These are phyloP conservation scores for Phlebiopsis gigantea DNA, from an alignment of 768 basidiomycete genomes.

Conservation along the genomic window DNA sequence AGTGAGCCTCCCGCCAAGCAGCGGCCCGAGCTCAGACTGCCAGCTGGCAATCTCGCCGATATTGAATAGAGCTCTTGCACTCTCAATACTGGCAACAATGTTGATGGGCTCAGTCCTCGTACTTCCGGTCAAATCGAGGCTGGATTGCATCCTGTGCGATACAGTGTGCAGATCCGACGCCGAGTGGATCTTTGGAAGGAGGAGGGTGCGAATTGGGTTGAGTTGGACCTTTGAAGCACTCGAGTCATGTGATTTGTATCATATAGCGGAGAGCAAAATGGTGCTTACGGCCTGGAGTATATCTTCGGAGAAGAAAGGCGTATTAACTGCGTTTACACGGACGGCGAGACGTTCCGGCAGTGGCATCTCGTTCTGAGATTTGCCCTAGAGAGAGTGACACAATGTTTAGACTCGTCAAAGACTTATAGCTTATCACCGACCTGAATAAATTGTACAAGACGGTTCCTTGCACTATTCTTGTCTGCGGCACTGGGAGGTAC, in stretches of 20 bases:
- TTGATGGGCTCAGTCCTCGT: conserved; percentile 33
- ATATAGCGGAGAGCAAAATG: neutral
- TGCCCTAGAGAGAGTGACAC: conserved; percentile 6
- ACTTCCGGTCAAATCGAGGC: conserved; percentile 21
- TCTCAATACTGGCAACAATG: conserved; percentile 83
- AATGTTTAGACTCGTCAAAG: neutral
- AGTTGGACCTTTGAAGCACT: conserved; percentile 32
- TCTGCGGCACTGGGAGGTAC: conserved; percentile 56
- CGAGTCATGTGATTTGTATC: neutral
- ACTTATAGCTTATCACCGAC: conserved; percentile 31
- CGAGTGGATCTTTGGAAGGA: conserved; percentile 82
- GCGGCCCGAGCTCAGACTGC: conserved; percentile 42
- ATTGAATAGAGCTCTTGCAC: conserved; percentile 65
- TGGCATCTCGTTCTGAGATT: conserved; percentile 30
- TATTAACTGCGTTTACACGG: conserved; percentile 62
- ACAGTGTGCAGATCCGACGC: conserved; percentile 59
- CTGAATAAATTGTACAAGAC: conserved; percentile 49
- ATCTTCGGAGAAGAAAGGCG: conserved; percentile 63
- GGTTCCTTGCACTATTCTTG: conserved; percentile 53
- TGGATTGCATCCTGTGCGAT: conserved; percentile 39
- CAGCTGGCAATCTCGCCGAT: conserved; percentile 68
- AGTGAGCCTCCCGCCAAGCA: conserved; percentile 47
- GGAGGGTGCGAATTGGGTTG: conserved; percentile 53
- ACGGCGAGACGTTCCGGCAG: conserved; percentile 54
- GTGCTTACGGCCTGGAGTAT: conserved; percentile 49